phyloP scores from a whole-genome alignment of 1,139 yeast species.

The Saccharomyces hybrid region DNA sequence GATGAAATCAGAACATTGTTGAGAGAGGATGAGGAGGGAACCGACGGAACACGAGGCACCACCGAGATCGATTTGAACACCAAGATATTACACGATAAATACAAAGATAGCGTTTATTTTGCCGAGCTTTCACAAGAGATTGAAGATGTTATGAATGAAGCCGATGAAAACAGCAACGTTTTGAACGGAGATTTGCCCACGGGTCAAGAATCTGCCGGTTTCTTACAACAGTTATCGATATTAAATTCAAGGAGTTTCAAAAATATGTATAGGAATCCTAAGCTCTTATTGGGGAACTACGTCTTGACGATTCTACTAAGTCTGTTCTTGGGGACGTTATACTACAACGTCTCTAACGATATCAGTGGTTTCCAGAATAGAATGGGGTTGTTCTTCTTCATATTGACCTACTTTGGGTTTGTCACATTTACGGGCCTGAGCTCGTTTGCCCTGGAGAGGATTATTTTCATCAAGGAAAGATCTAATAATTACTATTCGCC shows the following conservation, averaged over 20 bases:
- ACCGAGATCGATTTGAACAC: slow-evolving; percentile 16
- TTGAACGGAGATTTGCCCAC: slow-evolving; percentile 27
- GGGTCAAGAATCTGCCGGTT: slow-evolving; percentile 41
- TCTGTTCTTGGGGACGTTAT: slow-evolving; percentile 74
- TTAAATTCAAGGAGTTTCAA: slow-evolving; percentile 82
- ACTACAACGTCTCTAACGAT: slow-evolving; percentile 75
- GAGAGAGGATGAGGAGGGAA: slow-evolving; percentile 24
- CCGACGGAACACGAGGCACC: slow-evolving; percentile 7
- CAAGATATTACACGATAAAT: slow-evolving; percentile 35
- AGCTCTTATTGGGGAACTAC: slow-evolving; percentile 73
- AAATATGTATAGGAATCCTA: slow-evolving; percentile 86
- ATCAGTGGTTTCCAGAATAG: slow-evolving; percentile 95
- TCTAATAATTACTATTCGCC: slow-evolving; percentile 92
- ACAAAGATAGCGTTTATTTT: slow-evolving; percentile 43
- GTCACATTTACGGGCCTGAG: slow-evolving; percentile 86
- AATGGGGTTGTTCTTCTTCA: slow-evolving; percentile 82
- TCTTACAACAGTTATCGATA: slow-evolving; percentile 56
- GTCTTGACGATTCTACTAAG: slow-evolving; percentile 70
- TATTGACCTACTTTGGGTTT: slow-evolving; percentile 86
- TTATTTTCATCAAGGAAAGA: slow-evolving; percentile 83
- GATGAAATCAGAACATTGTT: slow-evolving; percentile 47
- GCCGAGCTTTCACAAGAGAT: slow-evolving; percentile 46
- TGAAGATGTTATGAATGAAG: slow-evolving; percentile 29
- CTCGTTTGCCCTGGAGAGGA: slow-evolving; percentile 79
- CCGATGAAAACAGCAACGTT: slow-evolving; percentile 25